Evolutionary conservation across 75 land plant genomes (phyloP).

Genomic region (Gnetum montanum): DNA sequence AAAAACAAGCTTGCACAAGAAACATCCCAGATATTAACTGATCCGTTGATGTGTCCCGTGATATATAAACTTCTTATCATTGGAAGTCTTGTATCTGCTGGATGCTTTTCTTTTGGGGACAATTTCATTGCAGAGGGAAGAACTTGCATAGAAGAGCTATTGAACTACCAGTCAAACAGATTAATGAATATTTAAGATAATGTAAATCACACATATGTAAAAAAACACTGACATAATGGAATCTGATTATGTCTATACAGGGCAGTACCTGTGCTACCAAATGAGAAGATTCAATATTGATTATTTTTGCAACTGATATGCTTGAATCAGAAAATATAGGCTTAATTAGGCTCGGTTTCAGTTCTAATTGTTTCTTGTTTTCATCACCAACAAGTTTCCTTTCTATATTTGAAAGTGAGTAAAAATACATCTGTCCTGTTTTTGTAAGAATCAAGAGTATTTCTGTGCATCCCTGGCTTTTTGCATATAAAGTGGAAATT

Average conservation of each 20-base stretch:
- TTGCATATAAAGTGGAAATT: conserved; percentile 29
- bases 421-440: conserved; percentile 49
- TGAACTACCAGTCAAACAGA: neutral
- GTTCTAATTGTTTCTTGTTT: conserved; percentile 22
- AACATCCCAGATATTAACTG: conserved; percentile 74
- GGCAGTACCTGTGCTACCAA: conserved; percentile 27
- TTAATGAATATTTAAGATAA: neutral
- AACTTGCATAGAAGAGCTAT: conserved; percentile 14
- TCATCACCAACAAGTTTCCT: conserved; percentile 38
- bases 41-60: conserved; percentile 70
- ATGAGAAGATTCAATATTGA: conserved; percentile 7
- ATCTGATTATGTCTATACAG: neutral
- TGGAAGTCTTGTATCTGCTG: conserved; percentile 12
- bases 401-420: conserved; percentile 51
- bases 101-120: conserved; percentile 11
- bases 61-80: conserved; percentile 41
- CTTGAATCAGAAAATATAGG: conserved; percentile 46
- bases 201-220: conserved; percentile 4
- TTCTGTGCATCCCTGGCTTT: conserved; percentile 28
- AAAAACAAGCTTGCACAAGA: conserved; percentile 46
- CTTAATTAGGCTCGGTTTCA: conserved; percentile 38
- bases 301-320: conserved; percentile 31
- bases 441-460: conserved; percentile 46
- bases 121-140: conserved; percentile 30
- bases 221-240: no score